A percentile compares a stretch with the other conserved stretches of the same genome.
Conservation (phyloP, 352 stramenopile genomes). For the Globisporangium middletonii region DNA sequence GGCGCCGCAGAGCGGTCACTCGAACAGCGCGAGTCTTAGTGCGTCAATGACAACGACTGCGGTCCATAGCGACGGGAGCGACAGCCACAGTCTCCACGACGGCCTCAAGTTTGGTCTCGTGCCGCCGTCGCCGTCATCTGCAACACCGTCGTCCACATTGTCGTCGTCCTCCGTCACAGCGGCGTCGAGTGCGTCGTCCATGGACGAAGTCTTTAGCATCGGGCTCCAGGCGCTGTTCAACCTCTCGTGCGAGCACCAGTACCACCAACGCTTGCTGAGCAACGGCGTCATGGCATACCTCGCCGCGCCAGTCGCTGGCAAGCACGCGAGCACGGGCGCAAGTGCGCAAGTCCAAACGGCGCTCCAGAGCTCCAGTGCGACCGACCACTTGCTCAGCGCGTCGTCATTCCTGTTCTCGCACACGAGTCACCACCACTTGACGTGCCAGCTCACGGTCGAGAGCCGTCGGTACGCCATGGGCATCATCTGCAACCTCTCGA, state of each 20-base stretch:
- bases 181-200: slow-evolving; percentile 8
- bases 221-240: slow-evolving; percentile 76
- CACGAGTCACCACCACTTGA: neutral
- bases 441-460: slow-evolving; percentile 24
- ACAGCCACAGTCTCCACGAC: neutral
- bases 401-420: slow-evolving; percentile 13
- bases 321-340: slow-evolving; percentile 8
- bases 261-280: slow-evolving; percentile 61
- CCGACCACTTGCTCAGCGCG: slow-evolving; percentile 5
- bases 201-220: slow-evolving; percentile 62
- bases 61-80: neutral
- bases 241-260: slow-evolving; percentile 57
- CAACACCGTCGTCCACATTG: neutral
- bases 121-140: neutral
- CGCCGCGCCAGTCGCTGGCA: slow-evolving; percentile 35
- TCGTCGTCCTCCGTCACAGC: neutral
- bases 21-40: neutral
- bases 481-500: slow-evolving; percentile 74
- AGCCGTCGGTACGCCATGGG: slow-evolving; percentile 52
- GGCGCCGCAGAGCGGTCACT: slow-evolving; percentile 3
- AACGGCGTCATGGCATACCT: slow-evolving; percentile 73
- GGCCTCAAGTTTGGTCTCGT: neutral
- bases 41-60: neutral
- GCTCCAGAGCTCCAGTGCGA: neutral
- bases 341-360: neutral